phyloP scores from a whole-genome alignment of 78 protist genomes.

The Blattamonas nauphoetae region DNA sequence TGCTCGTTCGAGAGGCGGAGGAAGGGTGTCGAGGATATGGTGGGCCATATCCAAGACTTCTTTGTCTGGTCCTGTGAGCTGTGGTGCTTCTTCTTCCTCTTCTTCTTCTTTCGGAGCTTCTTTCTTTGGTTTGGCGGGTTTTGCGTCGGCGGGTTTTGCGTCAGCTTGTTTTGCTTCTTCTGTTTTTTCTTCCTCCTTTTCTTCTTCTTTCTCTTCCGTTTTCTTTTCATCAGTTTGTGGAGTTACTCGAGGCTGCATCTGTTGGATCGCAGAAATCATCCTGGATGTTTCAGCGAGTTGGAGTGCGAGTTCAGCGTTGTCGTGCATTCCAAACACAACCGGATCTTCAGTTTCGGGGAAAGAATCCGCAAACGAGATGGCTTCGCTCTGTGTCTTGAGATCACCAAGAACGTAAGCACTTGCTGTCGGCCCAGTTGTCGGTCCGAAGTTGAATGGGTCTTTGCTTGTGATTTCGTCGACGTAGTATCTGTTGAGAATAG shows the following conservation, averaged over 20 bases:
- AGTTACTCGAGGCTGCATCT: conserved; percentile 18
- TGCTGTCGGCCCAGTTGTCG: not conserved
- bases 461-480: not conserved
- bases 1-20: not conserved
- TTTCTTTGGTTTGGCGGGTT: not conserved
- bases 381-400: not conserved
- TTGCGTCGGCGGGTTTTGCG: not conserved
- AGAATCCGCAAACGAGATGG: not conserved
- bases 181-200: not conserved
- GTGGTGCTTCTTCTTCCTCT: not conserved
- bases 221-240: not conserved
- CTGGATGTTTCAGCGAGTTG: conserved; percentile 16
- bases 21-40: not conserved
- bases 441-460: not conserved
- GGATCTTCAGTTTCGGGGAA: conserved; percentile 19
- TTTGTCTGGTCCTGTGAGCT: not conserved
- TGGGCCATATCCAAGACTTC: not conserved
- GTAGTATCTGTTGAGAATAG: not conserved
- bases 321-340: conserved; percentile 15
- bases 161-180: not conserved
- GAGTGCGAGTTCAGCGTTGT: conserved; percentile 29
- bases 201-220: not conserved
- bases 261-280: not conserved
- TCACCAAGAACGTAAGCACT: not conserved
- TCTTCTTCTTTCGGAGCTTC: not conserved